These are phyloP conservation scores for Roridomyces roridus DNA, from an alignment of 768 basidiomycete species.

Conservation along the genomic window DNA sequence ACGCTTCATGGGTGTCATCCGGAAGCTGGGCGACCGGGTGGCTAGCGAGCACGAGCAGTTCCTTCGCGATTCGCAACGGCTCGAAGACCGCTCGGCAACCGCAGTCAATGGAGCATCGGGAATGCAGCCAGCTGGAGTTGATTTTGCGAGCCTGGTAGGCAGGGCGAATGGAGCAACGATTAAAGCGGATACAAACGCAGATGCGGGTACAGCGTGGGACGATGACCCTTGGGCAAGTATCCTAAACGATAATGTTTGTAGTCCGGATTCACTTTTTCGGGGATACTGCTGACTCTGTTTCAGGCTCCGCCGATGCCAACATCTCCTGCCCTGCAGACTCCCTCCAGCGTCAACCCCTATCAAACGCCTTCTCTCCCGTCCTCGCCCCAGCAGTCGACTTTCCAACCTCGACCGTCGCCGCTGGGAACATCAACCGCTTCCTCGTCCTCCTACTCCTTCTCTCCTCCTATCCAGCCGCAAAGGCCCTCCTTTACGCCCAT, in stretches of 20 bases:
- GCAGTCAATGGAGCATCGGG: slow-evolving; percentile 47
- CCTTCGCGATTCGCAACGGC: slow-evolving; percentile 88
- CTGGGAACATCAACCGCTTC: slow-evolving; percentile 45
- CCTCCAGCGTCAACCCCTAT: slow-evolving; percentile 16
- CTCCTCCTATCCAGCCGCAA: slow-evolving; percentile 25
- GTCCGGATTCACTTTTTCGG: neutral
- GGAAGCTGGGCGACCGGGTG: slow-evolving; percentile 81
- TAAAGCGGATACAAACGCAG: slow-evolving; percentile 50
- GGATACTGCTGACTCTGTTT: neutral
- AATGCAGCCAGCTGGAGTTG: slow-evolving; percentile 54
- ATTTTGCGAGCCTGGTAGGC: slow-evolving; percentile 89
- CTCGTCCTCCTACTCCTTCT: slow-evolving; percentile 35
- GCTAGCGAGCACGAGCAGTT: slow-evolving; percentile 94
- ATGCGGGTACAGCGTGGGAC: slow-evolving; percentile 63
- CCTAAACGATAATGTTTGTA: slow-evolving; percentile 50
- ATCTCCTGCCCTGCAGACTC: slow-evolving; percentile 28
- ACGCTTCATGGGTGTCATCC: slow-evolving; percentile 88
- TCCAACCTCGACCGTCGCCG: slow-evolving; percentile 45
- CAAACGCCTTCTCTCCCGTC: slow-evolving; percentile 44
- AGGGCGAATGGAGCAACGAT: slow-evolving; percentile 51
- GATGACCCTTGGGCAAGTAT: slow-evolving; percentile 89
- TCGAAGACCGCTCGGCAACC: slow-evolving; percentile 77
- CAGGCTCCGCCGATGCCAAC: slow-evolving; percentile 29
- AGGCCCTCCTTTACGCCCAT: slow-evolving; percentile 12
- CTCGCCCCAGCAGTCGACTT: slow-evolving; percentile 39